Evolutionary conservation across 176 grass and related monocot genomes (phyloP), one percentile per base, ranked within the genome.

Genomic region (Stipa capillata): DNA sequence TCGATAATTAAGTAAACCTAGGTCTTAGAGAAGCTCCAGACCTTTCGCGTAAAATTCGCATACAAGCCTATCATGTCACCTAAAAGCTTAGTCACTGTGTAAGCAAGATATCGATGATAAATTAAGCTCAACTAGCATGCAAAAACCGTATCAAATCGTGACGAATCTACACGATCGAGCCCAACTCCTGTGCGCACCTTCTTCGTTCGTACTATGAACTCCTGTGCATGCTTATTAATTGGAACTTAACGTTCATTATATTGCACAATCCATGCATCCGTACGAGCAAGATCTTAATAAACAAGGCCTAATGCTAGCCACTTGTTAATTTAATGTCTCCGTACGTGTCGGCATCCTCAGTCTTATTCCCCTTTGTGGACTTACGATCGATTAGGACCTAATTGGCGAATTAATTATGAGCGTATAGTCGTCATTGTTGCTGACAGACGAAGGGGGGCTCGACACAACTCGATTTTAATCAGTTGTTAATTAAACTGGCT

Each of bases 151-250:
- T 41, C 36, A 41, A 40, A 40, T 66, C 37, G 14, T 9, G 10
- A 66, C 11, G 63, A 66, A n/a, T n/a, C n/a, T n/a, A n/a, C n/a
- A n/a, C n/a, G n/a, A 41, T 65, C 37, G 35, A 41, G 18, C 35
- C 20, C 62, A 66, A 66, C 36, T 41, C 36, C 11, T 66, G 63
- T 66, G 35, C 36, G 40, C n/a, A 41, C 36, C n/a, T 66, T 41
- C 24, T 34, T 15, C n/a, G 11, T 14, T 66, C 65, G 79, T 71
- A 71, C 79, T 8, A 65, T 0, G 41, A 87, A 79, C 57, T 83
- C 39, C 67, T 42, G 58, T 79, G n/a, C 56, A 56, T 42, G 33
- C 29, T 25, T 83, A 67, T 24, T 29, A 17, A n/a, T n/a, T n/a
- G n/a, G n/a, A n/a, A n/a, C n/a, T n/a, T n/a, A n/a, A n/a, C n/a